These are phyloP conservation scores for Rhododendron molle DNA, from an alignment of 148 eudicot species.

Conservation along the genomic window DNA sequence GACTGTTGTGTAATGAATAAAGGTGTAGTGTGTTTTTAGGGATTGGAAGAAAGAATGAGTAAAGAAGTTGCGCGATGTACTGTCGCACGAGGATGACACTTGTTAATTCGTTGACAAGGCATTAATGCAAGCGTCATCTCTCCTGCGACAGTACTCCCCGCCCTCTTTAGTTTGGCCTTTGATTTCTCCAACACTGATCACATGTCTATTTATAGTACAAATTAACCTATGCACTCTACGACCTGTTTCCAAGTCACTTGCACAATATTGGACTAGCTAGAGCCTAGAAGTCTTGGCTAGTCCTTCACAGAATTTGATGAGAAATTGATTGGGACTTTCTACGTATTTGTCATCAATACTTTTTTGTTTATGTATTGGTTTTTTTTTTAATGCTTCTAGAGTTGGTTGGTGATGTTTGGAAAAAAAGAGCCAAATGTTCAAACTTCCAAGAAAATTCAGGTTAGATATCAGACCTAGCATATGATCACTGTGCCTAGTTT, in stretches of 20 bases:
- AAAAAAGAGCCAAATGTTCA: not conserved
- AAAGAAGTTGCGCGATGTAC: not conserved
- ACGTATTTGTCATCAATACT: not conserved
- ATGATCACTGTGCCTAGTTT: not conserved
- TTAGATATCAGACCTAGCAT: not conserved
- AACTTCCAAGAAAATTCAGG: not conserved
- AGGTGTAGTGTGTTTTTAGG: not conserved
- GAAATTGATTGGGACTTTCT: not conserved
- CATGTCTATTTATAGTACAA: not conserved
- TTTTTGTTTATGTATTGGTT: not conserved
- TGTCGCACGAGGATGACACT: not conserved
- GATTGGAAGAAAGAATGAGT: not conserved
- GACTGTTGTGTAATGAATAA: not conserved
- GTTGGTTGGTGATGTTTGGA: not conserved
- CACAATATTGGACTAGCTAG: not conserved
- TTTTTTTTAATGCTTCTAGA: not conserved
- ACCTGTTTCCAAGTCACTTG: not conserved
- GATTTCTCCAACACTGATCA: not conserved
- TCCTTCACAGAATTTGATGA: not conserved
- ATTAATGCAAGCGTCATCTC: not conserved
- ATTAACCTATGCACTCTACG: too few relatives aligned
- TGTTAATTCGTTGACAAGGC: not conserved
- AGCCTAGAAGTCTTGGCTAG: not conserved
- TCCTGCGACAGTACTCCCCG: not conserved
- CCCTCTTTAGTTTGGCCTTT: not conserved